These are phyloP conservation scores for Globisporangium spinosum DNA, from an alignment of 352 stramenopile species.

Conservation along the genomic window DNA sequence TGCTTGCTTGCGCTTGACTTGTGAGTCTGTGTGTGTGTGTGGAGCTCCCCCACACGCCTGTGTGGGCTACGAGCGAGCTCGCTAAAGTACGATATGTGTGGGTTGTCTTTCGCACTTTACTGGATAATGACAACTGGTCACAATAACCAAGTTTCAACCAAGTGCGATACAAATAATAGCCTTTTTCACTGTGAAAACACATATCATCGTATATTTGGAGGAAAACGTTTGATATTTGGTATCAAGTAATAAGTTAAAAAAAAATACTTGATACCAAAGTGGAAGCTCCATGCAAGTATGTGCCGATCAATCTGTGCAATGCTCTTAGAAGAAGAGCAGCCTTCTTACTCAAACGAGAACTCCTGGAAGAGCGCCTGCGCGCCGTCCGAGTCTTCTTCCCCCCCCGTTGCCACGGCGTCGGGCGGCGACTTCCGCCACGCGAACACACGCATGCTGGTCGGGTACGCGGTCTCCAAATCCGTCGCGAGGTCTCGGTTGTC, in stretches of 20 bases:
- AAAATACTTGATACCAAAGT: no score
- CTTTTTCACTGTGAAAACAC: no score
- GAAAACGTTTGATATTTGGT: no score
- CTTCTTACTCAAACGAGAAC: conserved; percentile 16
- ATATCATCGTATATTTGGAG: no score
- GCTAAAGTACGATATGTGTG: neutral
- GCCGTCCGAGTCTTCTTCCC: neutral
- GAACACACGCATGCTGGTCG: conserved; percentile 17
- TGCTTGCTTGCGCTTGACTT: conserved; percentile 10
- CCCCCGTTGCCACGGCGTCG: neutral
- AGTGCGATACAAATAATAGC: no score
- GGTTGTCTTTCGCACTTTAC: neutral
- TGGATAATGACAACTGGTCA: neutral
- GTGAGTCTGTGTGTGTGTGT: neutral
- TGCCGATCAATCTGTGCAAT: neutral
- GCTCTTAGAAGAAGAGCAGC: neutral
- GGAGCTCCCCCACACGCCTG: neutral
- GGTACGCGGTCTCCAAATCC: conserved; percentile 12
- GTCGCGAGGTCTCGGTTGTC: conserved; percentile 10
- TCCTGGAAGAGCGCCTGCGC: conserved; percentile 10
- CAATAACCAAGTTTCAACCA: no score
- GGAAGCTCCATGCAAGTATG: neutral
- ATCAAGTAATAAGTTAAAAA: no score
- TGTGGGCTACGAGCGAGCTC: neutral
- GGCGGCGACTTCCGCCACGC: conserved; percentile 13